Base-by-base conservation (phyloP, 148 eudicot species). In the Silene latifolia region DNA sequence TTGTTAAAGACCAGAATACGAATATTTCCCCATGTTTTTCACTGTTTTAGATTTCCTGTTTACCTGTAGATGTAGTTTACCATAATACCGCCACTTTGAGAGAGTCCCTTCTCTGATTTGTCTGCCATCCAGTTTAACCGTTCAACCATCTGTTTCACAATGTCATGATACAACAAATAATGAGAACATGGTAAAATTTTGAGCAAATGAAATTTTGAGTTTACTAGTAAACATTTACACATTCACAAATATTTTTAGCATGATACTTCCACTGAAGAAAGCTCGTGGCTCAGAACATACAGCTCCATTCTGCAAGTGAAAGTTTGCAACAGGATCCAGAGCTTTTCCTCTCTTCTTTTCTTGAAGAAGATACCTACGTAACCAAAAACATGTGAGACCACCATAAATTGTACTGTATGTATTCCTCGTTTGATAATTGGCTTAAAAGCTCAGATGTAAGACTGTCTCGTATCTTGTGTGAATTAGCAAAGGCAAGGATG, bases 281-380 rank as follows among this genome's bases (percentile, higher is more conserved):
- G 69, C 27, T 78, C 62, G 70, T 14, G 32, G 5, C 65, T 46
- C 24, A 39, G 35, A 20, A 94, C 97, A 77, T 82, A 95, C 97
- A 78, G 99, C 97, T 76, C 99, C 99, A 80, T 95, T 95, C 81
- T 90, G 99, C 79, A 92, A 87, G 91, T 95, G 99, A 79, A 95
- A 95, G 91, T 95, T 95, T 39, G 97, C 92, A 80, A 95, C 99
- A 81, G 92, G 86, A 78, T 95, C 99, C 20, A 95, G 81, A 81
- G 96, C 93, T 78, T 88, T 95, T 78, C 98, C 99, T 80, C 99
- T 86, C 86, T 88, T 92, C 78, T 89, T 95, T 79, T 92, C 99
- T 82, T 83, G 81, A 71, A 89, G 77, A 83, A 91, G 89, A 78
- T 87, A 91, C 84, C 96, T 91, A 72, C 42, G 68, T 7, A 24